phyloP scores from a whole-genome alignment of 495 filamentous ascomycete genomes.

The Lasiosphaeria miniovina region DNA sequence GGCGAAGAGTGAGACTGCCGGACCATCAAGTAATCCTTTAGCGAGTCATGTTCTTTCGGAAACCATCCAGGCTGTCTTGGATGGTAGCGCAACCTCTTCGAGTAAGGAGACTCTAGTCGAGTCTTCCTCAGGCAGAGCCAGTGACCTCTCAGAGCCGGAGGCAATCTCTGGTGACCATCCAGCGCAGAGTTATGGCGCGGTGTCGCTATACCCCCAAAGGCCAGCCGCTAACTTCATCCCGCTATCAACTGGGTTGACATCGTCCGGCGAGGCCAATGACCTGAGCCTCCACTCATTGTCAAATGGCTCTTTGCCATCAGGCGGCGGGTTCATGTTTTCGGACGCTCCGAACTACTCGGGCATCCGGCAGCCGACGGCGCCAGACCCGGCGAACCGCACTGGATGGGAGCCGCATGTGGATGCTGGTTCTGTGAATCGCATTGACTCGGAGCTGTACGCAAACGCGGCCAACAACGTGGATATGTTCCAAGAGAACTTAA shows the following conservation, averaged over 20 bases:
- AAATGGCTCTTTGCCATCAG: slow-evolving; percentile 5
- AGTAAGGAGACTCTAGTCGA: neutral
- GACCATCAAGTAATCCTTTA: neutral
- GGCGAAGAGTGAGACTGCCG: neutral
- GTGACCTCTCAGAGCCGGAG: slow-evolving; percentile 3
- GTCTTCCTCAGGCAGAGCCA: slow-evolving; percentile 1
- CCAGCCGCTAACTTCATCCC: too few species aligned
- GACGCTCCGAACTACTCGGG: too few species aligned
- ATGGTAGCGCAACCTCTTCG: neutral
- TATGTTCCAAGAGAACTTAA: slow-evolving; percentile 5
- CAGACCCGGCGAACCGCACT: too few species aligned
- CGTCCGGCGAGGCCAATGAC: neutral
- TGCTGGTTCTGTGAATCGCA: slow-evolving; percentile 1
- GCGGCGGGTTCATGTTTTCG: neutral
- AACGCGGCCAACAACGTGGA: slow-evolving; percentile 2
- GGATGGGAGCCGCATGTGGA: neutral
- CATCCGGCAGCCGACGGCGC: too few species aligned
- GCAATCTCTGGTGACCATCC: too few species aligned
- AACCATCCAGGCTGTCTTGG: neutral
- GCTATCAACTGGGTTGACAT: too few species aligned
- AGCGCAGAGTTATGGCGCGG: too few species aligned
- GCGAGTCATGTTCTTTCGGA: neutral
- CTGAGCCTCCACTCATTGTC: neutral
- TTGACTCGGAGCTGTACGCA: slow-evolving; percentile 15
- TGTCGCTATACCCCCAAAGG: too few species aligned